Conservation (phyloP, 306 rosid species). For the Fagus sylvatica region DNA sequence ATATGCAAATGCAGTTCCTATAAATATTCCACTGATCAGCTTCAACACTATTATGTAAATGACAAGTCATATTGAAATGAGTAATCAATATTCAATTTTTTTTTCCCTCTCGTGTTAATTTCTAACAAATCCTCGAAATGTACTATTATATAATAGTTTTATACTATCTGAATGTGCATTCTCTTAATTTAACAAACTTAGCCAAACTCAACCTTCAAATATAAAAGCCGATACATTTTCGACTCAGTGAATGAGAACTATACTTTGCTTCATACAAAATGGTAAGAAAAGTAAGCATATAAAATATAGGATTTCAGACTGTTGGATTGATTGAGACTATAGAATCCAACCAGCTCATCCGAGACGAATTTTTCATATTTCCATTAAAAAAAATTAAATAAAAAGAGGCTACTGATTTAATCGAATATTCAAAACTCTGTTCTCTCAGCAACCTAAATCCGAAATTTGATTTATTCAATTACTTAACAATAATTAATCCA, state of each 20-base stretch:
- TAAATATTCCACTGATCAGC: constrained; percentile 22
- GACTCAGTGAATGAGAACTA: neutral
- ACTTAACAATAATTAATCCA: neutral
- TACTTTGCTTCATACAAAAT: neutral
- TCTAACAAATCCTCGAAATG: neutral
- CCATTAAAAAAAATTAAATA: neutral
- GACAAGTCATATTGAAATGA: neutral
- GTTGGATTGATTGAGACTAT: neutral
- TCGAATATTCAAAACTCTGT: neutral
- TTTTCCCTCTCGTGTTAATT: neutral
- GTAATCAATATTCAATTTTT: neutral
- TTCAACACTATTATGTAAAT: constrained; percentile 14
- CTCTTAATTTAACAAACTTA: neutral
- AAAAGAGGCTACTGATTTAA: neutral
- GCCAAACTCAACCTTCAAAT: neutral
- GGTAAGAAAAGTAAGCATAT: neutral
- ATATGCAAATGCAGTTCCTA: constrained; percentile 98
- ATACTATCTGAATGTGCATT: neutral
- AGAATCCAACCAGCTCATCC: neutral
- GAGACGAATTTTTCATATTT: neutral
- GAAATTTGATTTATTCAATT: neutral
- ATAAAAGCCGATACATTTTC: neutral
- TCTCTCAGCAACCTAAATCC: neutral
- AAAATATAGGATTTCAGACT: neutral
- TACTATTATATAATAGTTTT: neutral